Base-by-base conservation (phyloP, 2,329 filamentous ascomycete species). In the Aspergillus melleus region DNA sequence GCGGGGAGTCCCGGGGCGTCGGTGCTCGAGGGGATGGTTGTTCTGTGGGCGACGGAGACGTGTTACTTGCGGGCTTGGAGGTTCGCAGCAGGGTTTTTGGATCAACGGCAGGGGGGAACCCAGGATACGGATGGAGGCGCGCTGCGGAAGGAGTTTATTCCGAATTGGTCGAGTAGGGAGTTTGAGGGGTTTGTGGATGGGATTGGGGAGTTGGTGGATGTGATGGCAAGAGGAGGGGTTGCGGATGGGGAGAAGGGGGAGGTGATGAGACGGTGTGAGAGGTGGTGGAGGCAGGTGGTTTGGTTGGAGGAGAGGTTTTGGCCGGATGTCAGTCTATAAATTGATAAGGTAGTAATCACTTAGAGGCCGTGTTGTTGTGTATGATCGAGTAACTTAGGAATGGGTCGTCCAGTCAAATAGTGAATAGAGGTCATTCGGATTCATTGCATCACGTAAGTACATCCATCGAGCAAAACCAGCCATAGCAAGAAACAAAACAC, bases 1-100 rank as follows among this genome's bases (percentile, higher is more conserved):
- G 81, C 81, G 4, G 79, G 84, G 12, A 80, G 80, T 54, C 76
- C 81, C 0, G 79, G 78, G 8, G 77, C 79, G 2, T 81, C 76
- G 1, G 70, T 90, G 68, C 76, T 92, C 2, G 88, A 92, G 70
- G 88, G 87, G 6, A 80, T 91, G 62, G 83, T 91, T 2, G 82
- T 90, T n/a, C 83, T 92, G 24, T 93, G 89, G 87, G 87, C 86
- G n/a, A 91, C 88, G 1, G 90, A 94, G 75, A 85, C 81, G 51
- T 83, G 81, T 61, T 89, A 88, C 69, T 70, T 88, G 19, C 79
- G 83, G 44, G 82, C 86, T 12, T 89, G 87, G 87, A 79, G 77
- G 10, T 75, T 72, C 68, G 77, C 76, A 22, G 68, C 65, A 4
- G 59, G 52, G 5, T 64, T 70, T 46, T 74, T 81, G 65, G 70